Percentiles rank a stretch among this genome's conserved stretches.
Conservation (phyloP, 257 asterid genomes). For the Primulina eburnea region DNA sequence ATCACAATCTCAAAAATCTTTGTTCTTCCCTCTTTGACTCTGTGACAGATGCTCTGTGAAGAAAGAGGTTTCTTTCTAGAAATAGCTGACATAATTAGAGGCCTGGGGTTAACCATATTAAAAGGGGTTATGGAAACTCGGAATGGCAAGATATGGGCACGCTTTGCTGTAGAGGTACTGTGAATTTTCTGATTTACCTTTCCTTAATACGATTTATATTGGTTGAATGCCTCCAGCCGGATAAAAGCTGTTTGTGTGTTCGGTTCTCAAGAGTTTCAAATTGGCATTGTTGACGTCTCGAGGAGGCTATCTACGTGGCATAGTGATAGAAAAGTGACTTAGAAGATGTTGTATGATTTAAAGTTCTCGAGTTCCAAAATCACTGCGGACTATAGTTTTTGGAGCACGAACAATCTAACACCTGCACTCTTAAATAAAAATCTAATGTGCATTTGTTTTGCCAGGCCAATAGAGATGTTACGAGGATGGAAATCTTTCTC, state of each 20-base stretch:
- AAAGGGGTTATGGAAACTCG: constrained; percentile 90
- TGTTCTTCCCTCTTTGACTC: background rate
- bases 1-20: constrained; percentile 4
- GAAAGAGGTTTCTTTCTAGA: constrained; percentile 82
- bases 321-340: background rate
- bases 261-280: background rate
- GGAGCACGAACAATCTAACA: background rate
- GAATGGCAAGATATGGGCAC: constrained; percentile 84
- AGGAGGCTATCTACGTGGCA: background rate
- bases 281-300: background rate
- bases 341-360: background rate
- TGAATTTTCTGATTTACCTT: background rate
- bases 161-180: constrained; percentile 82
- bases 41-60: constrained; percentile 78
- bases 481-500: constrained; percentile 64
- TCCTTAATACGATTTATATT: too few relatives aligned
- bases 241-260: too few relatives aligned
- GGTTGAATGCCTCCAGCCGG: background rate
- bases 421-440: background rate
- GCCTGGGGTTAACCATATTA: constrained; percentile 79
- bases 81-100: constrained; percentile 88
- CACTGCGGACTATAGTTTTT: background rate
- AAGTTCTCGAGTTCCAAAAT: background rate
- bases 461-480: constrained; percentile 68
- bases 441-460: background rate